These are phyloP conservation scores for Prototheca cutis DNA, from an alignment of 163 green algal genomes.

Conservation along the genomic window DNA sequence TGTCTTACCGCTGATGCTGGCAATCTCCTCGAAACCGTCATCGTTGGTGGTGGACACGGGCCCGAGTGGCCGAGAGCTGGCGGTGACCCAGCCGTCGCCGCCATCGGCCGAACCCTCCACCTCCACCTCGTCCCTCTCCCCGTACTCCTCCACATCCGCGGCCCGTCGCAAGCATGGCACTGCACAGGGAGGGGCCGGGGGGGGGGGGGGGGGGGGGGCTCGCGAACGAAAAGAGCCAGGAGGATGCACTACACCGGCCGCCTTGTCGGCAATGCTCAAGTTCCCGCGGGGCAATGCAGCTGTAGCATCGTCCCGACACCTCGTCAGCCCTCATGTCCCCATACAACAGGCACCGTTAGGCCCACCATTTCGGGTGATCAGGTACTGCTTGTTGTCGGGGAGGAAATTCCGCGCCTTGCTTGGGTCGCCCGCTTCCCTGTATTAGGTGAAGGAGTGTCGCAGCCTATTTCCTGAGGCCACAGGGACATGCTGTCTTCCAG, in stretches of 20 bases:
- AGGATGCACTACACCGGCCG: too few relatives aligned
- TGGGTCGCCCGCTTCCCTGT: slow-evolving; percentile 64
- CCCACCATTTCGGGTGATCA: slow-evolving; percentile 74
- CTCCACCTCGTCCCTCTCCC: slow-evolving; percentile 47
- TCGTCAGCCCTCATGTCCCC: too few relatives aligned
- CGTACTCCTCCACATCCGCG: slow-evolving; percentile 41
- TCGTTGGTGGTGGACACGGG: slow-evolving; percentile 5
- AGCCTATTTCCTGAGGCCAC: not conserved
- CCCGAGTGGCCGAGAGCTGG: slow-evolving; percentile 23
- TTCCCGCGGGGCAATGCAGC: too few relatives aligned
- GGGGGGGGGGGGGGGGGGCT: too few relatives aligned
- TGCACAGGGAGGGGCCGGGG: slow-evolving; percentile 20
- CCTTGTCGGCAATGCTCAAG: too few relatives aligned
- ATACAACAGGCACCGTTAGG: too few relatives aligned
- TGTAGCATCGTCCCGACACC: too few relatives aligned
- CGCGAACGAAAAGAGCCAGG: not conserved
- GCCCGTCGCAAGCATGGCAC: slow-evolving; percentile 70
- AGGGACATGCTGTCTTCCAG: too few relatives aligned
- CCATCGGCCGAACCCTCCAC: slow-evolving; percentile 27
- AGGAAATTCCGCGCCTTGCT: slow-evolving; percentile 57
- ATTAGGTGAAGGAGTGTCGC: not conserved
- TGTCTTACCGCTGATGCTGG: slow-evolving; percentile 14
- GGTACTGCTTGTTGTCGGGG: slow-evolving; percentile 74
- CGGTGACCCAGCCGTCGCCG: slow-evolving; percentile 64
- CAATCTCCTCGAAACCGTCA: slow-evolving; percentile 30